Evolutionary conservation across 768 basidiomycete genomes (phyloP).

Genomic region (Flagelloscypha sp.): DNA sequence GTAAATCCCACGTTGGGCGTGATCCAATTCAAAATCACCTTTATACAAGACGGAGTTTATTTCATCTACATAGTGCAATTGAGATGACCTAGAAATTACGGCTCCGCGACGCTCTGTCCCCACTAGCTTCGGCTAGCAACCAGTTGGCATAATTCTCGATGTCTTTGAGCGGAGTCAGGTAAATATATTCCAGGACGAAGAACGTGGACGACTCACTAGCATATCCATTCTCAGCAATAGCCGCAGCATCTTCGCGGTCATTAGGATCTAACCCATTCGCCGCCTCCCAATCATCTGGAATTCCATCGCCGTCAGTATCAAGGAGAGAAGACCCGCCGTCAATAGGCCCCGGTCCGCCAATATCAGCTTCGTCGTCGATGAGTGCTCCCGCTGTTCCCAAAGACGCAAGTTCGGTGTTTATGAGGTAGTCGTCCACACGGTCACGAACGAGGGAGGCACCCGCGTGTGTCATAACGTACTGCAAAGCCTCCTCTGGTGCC

Average conservation of each 20-base stretch:
- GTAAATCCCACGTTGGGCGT: too few relatives aligned
- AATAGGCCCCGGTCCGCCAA: slow-evolving; percentile 24
- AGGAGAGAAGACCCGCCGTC: slow-evolving; percentile 14
- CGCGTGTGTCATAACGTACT: slow-evolving; percentile 21
- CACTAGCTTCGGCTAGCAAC: too few relatives aligned
- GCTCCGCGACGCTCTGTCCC: too few relatives aligned
- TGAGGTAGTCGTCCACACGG: slow-evolving; percentile 23
- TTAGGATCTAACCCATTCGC: slow-evolving; percentile 25
- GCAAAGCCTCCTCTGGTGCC: slow-evolving; percentile 21
- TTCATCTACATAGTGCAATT: too few relatives aligned
- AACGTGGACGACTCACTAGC: slow-evolving; percentile 20
- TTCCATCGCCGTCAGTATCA: slow-evolving; percentile 25
- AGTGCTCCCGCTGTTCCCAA: slow-evolving; percentile 24
- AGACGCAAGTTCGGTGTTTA: slow-evolving; percentile 22
- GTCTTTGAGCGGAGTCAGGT: slow-evolving; percentile 12
- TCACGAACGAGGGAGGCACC: slow-evolving; percentile 26
- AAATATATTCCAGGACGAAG: slow-evolving; percentile 1
- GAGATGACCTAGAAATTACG: too few relatives aligned
- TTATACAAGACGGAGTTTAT: too few relatives aligned
- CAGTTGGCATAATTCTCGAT: slow-evolving; percentile 30
- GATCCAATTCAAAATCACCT: too few relatives aligned
- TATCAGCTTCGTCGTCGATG: slow-evolving; percentile 22
- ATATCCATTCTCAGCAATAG: slow-evolving; percentile 26
- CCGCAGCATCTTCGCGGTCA: slow-evolving; percentile 21
- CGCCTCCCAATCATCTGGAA: slow-evolving; percentile 24